These are phyloP conservation scores for Draba incana DNA, from an alignment of 345 rosid species.

Conservation along the genomic window DNA sequence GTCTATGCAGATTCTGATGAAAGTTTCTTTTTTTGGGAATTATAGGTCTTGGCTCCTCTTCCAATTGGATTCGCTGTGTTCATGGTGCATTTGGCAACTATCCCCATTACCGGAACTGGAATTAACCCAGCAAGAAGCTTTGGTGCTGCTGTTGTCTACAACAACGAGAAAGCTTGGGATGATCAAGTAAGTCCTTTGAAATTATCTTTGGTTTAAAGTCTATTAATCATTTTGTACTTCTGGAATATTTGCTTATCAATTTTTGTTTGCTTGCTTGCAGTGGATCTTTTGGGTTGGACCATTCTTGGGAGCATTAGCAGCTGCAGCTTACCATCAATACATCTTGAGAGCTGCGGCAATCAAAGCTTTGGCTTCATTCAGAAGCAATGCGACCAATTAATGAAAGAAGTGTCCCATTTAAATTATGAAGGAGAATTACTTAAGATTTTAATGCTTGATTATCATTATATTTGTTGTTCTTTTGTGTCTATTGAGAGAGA, in stretches of 20 bases:
- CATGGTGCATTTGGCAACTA: constrained; percentile 80
- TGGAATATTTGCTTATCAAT: background rate
- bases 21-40: background rate
- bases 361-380: constrained; percentile 71
- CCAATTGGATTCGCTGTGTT: constrained; percentile 84
- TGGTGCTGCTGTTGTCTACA: constrained; percentile 78
- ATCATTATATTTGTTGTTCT: constrained; percentile 28
- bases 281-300: constrained; percentile 92
- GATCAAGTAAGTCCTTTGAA: constrained; percentile 43
- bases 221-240: background rate
- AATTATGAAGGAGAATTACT: constrained; percentile 27
- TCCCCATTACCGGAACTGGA: constrained; percentile 81
- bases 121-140: constrained; percentile 82
- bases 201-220: background rate
- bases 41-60: constrained; percentile 64
- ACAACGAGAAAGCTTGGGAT: constrained; percentile 63
- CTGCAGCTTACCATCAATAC: constrained; percentile 72
- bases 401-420: background rate
- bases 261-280: constrained; percentile 34
- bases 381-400: constrained; percentile 63
- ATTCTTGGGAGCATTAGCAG: constrained; percentile 72
- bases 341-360: constrained; percentile 69
- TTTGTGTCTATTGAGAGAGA: constrained; percentile 33
- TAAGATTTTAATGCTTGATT: constrained; percentile 11
- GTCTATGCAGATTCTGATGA: background rate